These are phyloP conservation scores for Hortaea sp. DNA, from an alignment of 2,329 filamentous ascomycete species.

Conservation along the genomic window DNA sequence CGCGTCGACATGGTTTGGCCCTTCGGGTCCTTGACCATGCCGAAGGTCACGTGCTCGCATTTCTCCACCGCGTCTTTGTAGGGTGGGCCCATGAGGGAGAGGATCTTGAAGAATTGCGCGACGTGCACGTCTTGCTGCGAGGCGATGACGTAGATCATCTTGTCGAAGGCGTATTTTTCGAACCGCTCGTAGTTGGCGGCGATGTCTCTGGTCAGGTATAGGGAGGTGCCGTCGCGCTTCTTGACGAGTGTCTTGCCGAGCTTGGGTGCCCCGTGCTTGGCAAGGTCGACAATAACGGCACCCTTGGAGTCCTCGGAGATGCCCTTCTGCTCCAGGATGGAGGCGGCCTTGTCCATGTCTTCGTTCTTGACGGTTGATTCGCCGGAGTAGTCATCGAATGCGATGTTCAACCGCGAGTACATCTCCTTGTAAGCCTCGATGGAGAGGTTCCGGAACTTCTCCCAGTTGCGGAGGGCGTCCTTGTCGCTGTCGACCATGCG, in stretches of 20 bases:
- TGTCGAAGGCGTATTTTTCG: conserved; percentile 53
- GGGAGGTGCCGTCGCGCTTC: conserved; percentile 56
- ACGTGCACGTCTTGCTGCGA: conserved; percentile 56
- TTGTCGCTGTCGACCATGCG: conserved; percentile 55
- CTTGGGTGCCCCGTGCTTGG: conserved; percentile 57
- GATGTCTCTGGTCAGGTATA: conserved; percentile 61
- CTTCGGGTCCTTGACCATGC: conserved; percentile 44
- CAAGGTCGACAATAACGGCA: conserved; percentile 58
- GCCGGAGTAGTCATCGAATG: conserved; percentile 57
- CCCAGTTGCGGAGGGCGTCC: conserved; percentile 51
- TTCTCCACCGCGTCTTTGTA: conserved; percentile 44
- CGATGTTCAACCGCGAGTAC: conserved; percentile 54
- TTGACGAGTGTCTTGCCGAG: conserved; percentile 58
- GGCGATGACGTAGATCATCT: conserved; percentile 59
- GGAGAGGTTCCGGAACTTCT: conserved; percentile 52
- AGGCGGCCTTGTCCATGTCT: conserved; percentile 52
- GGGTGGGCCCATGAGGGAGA: conserved; percentile 51
- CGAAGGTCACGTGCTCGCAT: conserved; percentile 56
- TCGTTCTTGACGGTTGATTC: conserved; percentile 57
- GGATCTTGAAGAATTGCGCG: conserved; percentile 56
- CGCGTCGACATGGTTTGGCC: conserved; percentile 52
- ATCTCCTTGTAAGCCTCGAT: conserved; percentile 56
- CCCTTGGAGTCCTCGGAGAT: conserved; percentile 56
- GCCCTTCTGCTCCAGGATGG: conserved; percentile 48
- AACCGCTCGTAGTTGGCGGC: conserved; percentile 55